A percentile compares a stretch with the other conserved stretches of the same genome.
Evolutionary conservation across 192 early-diverging fungal species (phyloP).

Genomic region (Coemansia sp.): DNA sequence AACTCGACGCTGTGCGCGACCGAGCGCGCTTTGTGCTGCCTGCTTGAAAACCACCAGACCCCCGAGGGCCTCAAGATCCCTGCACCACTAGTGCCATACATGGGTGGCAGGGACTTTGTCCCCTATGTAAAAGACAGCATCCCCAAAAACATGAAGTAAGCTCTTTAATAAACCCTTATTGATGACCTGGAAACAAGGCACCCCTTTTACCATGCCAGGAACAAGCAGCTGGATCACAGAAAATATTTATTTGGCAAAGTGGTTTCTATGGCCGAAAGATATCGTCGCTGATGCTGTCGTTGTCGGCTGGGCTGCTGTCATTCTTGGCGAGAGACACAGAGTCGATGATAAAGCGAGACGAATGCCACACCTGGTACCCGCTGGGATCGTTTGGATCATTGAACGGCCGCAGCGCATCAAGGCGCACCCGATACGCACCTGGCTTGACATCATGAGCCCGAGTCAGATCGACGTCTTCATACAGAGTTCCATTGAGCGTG

Average conservation of each 20-base stretch:
- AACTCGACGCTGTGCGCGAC: slow-evolving; percentile 97
- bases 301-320: slow-evolving; percentile 12
- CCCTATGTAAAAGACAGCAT: slow-evolving; percentile 60
- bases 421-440: slow-evolving; percentile 45
- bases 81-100: slow-evolving; percentile 80
- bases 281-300: slow-evolving; percentile 12
- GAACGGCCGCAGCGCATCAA: slow-evolving; percentile 49
- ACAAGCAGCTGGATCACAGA: neutral
- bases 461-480: slow-evolving; percentile 41
- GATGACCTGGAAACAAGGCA: too few species aligned
- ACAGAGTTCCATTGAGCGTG: slow-evolving; percentile 51
- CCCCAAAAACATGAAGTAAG: slow-evolving; percentile 42
- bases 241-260: neutral
- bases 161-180: neutral
- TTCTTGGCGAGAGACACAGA: slow-evolving; percentile 34
- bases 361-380: slow-evolving; percentile 50
- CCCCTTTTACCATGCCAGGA: neutral
- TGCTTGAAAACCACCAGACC: slow-evolving; percentile 97
- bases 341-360: slow-evolving; percentile 45
- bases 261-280: slow-evolving; percentile 6
- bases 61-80: slow-evolving; percentile 86
- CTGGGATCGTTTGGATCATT: slow-evolving; percentile 38
- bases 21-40: slow-evolving; percentile 89
- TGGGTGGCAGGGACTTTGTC: slow-evolving; percentile 90
- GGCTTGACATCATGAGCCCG: slow-evolving; percentile 17